A percentile compares a stretch with the other conserved stretches of the same genome.
Conservation (phyloP, 495 filamentous ascomycete species). For the Lasiosphaeriaceae sp. region DNA sequence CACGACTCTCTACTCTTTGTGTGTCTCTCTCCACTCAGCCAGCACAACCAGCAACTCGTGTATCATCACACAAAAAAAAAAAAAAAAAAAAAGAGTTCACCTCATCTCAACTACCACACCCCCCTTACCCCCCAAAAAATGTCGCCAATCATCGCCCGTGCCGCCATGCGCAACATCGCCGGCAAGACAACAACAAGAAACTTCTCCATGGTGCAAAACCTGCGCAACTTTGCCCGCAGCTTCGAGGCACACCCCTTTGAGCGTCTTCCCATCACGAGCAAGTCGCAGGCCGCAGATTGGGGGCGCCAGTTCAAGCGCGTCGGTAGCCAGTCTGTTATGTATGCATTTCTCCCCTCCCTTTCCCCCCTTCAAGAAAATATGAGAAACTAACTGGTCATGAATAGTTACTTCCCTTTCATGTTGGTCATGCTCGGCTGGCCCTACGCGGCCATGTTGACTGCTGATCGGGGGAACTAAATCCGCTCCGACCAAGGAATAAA, state of each 20-base stretch:
- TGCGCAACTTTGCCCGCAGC: slow-evolving; percentile 25
- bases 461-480: too few species aligned
- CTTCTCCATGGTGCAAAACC: slow-evolving; percentile 24
- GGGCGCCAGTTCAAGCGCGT: slow-evolving; percentile 16
- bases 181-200: slow-evolving; percentile 11
- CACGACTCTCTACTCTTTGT: background rate
- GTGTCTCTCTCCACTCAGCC: background rate
- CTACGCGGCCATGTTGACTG: background rate
- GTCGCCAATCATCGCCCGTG: slow-evolving; percentile 23
- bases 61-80: slow-evolving; percentile 4
- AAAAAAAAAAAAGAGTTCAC: background rate
- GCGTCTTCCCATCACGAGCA: slow-evolving; percentile 23
- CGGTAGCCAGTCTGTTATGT: slow-evolving; percentile 18
- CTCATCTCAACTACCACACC: background rate
- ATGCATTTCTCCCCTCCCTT: slow-evolving; percentile 1
- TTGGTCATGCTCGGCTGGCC: slow-evolving; percentile 26
- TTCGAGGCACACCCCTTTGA: slow-evolving; percentile 34
- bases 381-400: background rate
- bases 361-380: background rate
- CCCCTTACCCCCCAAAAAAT: slow-evolving; percentile 9
- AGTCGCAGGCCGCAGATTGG: slow-evolving; percentile 22
- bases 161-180: slow-evolving; percentile 12
- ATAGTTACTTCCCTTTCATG: slow-evolving; percentile 17
- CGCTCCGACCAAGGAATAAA: too few species aligned
- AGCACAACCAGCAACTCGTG: slow-evolving; percentile 1